These are phyloP conservation scores for Penicillium macrosclerotiorum DNA, from an alignment of 495 filamentous ascomycete genomes.

Conservation along the genomic window DNA sequence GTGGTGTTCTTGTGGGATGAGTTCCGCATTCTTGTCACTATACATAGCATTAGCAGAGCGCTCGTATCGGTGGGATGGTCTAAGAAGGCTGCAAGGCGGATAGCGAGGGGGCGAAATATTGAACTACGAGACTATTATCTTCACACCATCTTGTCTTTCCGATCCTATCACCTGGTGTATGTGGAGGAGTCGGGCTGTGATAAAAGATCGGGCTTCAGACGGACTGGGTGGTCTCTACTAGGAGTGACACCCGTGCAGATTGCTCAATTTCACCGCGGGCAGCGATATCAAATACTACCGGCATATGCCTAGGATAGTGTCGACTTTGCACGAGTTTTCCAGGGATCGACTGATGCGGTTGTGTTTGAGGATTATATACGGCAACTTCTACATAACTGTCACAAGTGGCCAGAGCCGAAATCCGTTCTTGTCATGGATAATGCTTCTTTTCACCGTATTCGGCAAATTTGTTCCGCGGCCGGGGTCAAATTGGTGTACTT, in stretches of 20 bases:
- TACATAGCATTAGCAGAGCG: constrained; percentile 22
- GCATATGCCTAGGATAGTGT: constrained; percentile 37
- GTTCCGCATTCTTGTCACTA: constrained; percentile 23
- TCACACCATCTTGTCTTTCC: constrained; percentile 27
- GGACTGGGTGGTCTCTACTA: constrained; percentile 27
- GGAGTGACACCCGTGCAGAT: constrained; percentile 31
- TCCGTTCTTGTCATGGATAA: constrained; percentile 30
- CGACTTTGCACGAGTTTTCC: constrained; percentile 26
- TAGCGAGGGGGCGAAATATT: constrained; percentile 29
- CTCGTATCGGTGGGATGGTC: constrained; percentile 23
- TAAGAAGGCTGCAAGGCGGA: constrained; percentile 26
- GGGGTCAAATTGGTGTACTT: constrained; percentile 8
- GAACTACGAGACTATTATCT: constrained; percentile 36
- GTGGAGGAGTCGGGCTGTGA: constrained; percentile 19
- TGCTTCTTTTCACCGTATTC: constrained; percentile 7
- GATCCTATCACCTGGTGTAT: constrained; percentile 11
- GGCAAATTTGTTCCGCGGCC: constrained; percentile 2
- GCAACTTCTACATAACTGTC: constrained; percentile 31
- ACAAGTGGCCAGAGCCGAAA: constrained; percentile 36
- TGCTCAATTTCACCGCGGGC: constrained; percentile 25
- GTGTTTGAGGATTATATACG: constrained; percentile 43
- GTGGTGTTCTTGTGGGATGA: constrained; percentile 21
- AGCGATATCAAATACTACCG: constrained; percentile 38
- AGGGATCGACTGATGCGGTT: constrained; percentile 11
- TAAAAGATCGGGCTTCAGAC: constrained; percentile 26